Conservation (phyloP, 768 basidiomycete species). For the Myochromella boudieri region DNA sequence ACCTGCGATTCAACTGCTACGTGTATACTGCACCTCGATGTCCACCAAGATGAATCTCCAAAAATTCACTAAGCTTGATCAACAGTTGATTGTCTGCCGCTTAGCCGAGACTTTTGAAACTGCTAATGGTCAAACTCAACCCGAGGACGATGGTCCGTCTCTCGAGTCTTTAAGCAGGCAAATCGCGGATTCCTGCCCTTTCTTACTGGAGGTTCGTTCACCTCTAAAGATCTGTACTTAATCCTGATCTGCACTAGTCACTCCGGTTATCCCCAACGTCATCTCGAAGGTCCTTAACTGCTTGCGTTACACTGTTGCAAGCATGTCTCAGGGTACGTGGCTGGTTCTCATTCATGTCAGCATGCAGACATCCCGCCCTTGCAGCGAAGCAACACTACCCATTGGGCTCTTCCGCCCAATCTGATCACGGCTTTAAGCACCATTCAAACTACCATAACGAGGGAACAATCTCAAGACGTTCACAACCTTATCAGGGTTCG, state of each 20-base stretch:
- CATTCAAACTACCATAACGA: constrained; percentile 25
- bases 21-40: constrained; percentile 46
- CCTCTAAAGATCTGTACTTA: constrained; percentile 1
- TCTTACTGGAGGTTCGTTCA: constrained; percentile 45
- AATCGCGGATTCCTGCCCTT: constrained; percentile 49
- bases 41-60: constrained; percentile 48
- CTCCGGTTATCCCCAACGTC: constrained; percentile 29
- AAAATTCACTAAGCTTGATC: constrained; percentile 42
- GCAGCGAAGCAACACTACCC: constrained; percentile 40
- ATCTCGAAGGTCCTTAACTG: constrained; percentile 30
- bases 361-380: constrained; percentile 5
- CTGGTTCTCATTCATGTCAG: neutral
- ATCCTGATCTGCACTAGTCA: constrained; percentile 20
- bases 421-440: constrained; percentile 34
- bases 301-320: constrained; percentile 42
- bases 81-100: constrained; percentile 43
- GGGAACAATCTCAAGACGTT: constrained; percentile 28
- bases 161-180: constrained; percentile 41
- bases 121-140: constrained; percentile 31
- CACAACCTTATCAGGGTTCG: constrained; percentile 57
- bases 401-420: constrained; percentile 44
- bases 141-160: constrained; percentile 24
- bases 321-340: constrained; percentile 39
- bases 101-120: constrained; percentile 44
- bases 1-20: constrained; percentile 46